Evolutionary conservation across 2,329 filamentous ascomycete genomes (phyloP).

Genomic region (Fusarium sp.): DNA sequence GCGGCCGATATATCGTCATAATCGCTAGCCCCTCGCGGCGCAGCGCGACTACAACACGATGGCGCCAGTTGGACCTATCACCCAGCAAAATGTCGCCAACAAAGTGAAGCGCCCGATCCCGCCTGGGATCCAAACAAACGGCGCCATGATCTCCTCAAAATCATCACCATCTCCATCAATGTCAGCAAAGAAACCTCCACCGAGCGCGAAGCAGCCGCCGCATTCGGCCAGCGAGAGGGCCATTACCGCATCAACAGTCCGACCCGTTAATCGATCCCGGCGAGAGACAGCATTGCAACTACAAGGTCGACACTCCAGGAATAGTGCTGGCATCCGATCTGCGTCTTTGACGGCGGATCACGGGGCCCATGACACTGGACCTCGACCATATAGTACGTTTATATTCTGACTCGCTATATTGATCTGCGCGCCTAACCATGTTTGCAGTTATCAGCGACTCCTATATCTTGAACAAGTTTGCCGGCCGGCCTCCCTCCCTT

Average conservation of each 20-base stretch:
- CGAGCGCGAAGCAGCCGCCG: constrained; percentile 58
- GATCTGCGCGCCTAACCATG: constrained; percentile 41
- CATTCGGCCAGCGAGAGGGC: constrained; percentile 54
- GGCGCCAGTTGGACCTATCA: constrained; percentile 67
- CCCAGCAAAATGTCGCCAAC: constrained; percentile 58
- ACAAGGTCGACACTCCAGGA: constrained; percentile 63
- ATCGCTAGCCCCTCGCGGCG: constrained; percentile 41
- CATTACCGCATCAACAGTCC: constrained; percentile 58
- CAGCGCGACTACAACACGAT: constrained; percentile 57
- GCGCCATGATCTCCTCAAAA: constrained; percentile 64
- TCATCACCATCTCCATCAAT: constrained; percentile 72
- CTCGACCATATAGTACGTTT: constrained; percentile 65
- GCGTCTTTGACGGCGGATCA: constrained; percentile 63
- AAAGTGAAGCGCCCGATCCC: constrained; percentile 79
- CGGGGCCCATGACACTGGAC: constrained; percentile 56
- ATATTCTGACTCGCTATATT: background rate
- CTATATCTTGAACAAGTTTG: constrained; percentile 87
- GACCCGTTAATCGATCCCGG: constrained; percentile 69
- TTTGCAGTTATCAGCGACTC: constrained; percentile 75
- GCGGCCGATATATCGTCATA: constrained; percentile 26
- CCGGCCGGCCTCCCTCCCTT: constrained; percentile 81
- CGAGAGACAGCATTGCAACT: constrained; percentile 66
- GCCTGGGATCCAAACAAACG: constrained; percentile 76
- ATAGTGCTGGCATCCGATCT: constrained; percentile 64
- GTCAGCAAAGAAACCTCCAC: constrained; percentile 66